Conservation (phyloP, 2,329 filamentous ascomycete species). For the Fusarium sp. region DNA sequence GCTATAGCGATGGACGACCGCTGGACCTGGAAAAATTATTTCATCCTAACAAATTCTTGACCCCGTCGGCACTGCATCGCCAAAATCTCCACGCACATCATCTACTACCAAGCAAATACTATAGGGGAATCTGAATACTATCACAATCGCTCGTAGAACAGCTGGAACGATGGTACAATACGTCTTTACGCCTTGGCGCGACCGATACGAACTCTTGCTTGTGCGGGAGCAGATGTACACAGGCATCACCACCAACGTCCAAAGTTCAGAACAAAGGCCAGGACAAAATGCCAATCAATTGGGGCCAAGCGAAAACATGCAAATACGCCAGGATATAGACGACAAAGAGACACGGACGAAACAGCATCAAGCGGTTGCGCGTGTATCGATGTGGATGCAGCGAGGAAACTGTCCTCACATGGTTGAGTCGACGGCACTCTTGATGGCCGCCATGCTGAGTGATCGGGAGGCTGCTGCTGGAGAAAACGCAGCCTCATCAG, state of each 20-base stretch:
- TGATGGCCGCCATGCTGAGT: conserved; percentile 78
- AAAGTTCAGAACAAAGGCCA: conserved; percentile 8
- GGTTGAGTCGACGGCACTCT: conserved; percentile 82
- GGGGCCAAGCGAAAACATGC: background rate
- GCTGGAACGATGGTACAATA: conserved; percentile 73
- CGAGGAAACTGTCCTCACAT: conserved; percentile 83
- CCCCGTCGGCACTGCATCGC: background rate
- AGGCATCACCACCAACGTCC: conserved; percentile 18
- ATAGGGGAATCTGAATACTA: background rate
- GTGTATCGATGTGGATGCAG: conserved; percentile 78
- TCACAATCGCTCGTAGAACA: background rate
- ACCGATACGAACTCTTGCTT: conserved; percentile 74
- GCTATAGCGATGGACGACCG: background rate
- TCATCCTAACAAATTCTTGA: conserved; percentile 17
- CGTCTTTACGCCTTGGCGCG: conserved; percentile 81
- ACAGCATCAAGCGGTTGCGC: conserved; percentile 67
- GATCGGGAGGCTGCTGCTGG: conserved; percentile 63
- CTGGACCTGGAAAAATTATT: conserved; percentile 24
- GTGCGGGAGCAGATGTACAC: conserved; percentile 77
- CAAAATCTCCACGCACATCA: conserved; percentile 1
- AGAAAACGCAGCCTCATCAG: conserved; percentile 59
- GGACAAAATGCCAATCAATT: background rate
- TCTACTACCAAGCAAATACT: background rate
- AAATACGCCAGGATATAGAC: conserved; percentile 3
- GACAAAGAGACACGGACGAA: conserved; percentile 45